Evolutionary conservation across 73 alveolate genomes (phyloP), one percentile per base, ranked within the genome.

Genomic region (Tetrahymena borealis): DNA sequence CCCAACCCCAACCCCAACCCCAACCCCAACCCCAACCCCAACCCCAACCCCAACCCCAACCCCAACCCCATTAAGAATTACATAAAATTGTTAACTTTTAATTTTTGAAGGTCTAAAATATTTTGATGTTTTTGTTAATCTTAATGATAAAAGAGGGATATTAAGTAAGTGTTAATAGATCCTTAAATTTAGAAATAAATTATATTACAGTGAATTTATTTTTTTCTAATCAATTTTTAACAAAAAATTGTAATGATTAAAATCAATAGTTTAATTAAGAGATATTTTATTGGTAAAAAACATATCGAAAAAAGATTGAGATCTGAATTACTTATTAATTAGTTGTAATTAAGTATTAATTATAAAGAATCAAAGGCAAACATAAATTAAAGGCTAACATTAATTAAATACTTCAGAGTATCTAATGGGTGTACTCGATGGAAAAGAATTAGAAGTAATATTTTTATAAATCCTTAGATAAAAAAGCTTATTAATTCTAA

Each of bases 11-110:
- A 40, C 78, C 78, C 78, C 78, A 40, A 40, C 78, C 78, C 78
- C 78, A 41, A 41, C 78, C 78, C 78, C 78, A 41, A 41, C 78
- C 78, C 78, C 78, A 41, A n/a, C n/a, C n/a, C n/a, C n/a, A n/a
- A n/a, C n/a, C n/a, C n/a, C n/a, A n/a, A n/a, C n/a, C n/a, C n/a
- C n/a, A n/a, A n/a, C n/a, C n/a, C n/a, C n/a, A n/a, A n/a, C n/a
- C n/a, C n/a, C 16, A 20, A 20, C 78, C 78, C 33, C 11, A 41
- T 5, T 41, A 4, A 3, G 2, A 7, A 3, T 7, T 41, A 4
- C 20, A 41, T 41, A 1, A 1, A 6, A 1, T 3, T 40, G 9
- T 3, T 3, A 15, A 15, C 78, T 15, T 15, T 2, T 40, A 40
- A 40, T 18, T 18, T 41, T 0, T 18, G 20, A 41, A 41, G 20